Conservation (phyloP, 208 protist genomes). For the Vickermania ingenoplastis region DNA sequence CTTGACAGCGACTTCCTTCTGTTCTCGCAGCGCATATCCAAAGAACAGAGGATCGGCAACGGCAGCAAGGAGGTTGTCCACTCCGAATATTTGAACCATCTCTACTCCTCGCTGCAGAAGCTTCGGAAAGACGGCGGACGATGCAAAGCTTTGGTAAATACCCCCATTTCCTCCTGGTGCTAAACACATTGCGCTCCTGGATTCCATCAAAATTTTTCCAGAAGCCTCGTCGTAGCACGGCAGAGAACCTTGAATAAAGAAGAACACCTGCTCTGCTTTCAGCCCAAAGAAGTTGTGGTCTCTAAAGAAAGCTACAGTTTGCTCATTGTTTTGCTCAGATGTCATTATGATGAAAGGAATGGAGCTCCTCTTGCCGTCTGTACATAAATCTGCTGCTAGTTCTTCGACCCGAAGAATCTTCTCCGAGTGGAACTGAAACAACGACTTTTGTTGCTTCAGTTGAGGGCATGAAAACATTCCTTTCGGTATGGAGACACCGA, state of each 20-base stretch:
- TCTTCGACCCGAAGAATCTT: constrained; percentile 75
- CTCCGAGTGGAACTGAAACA: constrained; percentile 97
- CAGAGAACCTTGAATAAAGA: constrained; percentile 91
- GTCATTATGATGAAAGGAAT: constrained; percentile 96
- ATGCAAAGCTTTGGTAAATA: constrained; percentile 67
- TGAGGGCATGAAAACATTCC: constrained; percentile 71
- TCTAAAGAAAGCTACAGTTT: constrained; percentile 90
- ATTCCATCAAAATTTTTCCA: constrained; percentile 91
- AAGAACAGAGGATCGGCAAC: constrained; percentile 93
- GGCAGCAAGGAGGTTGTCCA: constrained; percentile 96
- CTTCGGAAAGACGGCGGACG: constrained; percentile 49
- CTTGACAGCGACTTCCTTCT: constrained; percentile 89
- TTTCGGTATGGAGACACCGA: constrained; percentile 95
- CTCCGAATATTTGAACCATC: constrained; percentile 92
- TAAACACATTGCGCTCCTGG: constrained; percentile 42
- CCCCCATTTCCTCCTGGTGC: constrained; percentile 97
- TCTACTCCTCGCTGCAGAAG: constrained; percentile 81
- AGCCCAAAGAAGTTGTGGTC: constrained; percentile 94
- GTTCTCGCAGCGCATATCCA: constrained; percentile 58
- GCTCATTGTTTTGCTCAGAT: constrained; percentile 86
- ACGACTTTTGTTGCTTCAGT: constrained; percentile 85
- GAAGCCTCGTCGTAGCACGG: constrained; percentile 88
- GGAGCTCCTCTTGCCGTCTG: not conserved
- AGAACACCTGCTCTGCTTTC: constrained; percentile 72
- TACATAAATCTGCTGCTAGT: constrained; percentile 30